Conservation (phyloP, 2,329 filamentous ascomycete genomes). For the Sphaceloma murrayae region DNA sequence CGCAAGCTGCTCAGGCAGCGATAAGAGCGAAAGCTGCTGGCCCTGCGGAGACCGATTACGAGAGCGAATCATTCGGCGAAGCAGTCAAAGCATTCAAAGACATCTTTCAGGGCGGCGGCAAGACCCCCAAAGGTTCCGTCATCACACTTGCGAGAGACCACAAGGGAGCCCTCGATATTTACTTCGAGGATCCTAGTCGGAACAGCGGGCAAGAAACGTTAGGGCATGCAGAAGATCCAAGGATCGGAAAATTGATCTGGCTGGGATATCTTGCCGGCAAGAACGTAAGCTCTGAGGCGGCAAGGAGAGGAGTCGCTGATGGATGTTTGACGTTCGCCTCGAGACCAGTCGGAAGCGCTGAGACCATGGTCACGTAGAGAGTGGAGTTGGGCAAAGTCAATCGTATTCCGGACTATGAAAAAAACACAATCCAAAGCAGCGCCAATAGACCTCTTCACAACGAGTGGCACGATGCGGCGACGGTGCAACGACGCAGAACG, state of each 20-base stretch:
- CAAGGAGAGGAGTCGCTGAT: slow-evolving; percentile 71
- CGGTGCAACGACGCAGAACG: no score
- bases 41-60: slow-evolving; percentile 40
- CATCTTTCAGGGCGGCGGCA: slow-evolving; percentile 67
- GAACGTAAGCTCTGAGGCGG: slow-evolving; percentile 75
- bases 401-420: background rate
- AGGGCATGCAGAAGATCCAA: slow-evolving; percentile 66
- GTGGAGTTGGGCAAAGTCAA: background rate
- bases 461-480: no score
- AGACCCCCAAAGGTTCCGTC: slow-evolving; percentile 70
- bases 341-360: slow-evolving; percentile 77
- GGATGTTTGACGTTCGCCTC: slow-evolving; percentile 83
- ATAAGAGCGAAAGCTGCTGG: slow-evolving; percentile 14
- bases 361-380: slow-evolving; percentile 53
- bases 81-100: slow-evolving; percentile 69
- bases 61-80: slow-evolving; percentile 65
- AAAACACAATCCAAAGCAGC: no score
- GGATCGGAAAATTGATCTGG: slow-evolving; percentile 75
- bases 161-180: slow-evolving; percentile 55
- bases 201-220: slow-evolving; percentile 35
- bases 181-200: slow-evolving; percentile 50
- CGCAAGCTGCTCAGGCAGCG: slow-evolving; percentile 43
- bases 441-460: no score
- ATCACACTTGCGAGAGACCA: slow-evolving; percentile 61
- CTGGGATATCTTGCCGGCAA: slow-evolving; percentile 79